Evolutionary conservation across 1,284 basidiomycete species (phyloP).

Genomic region (Pyrrhoderma lamaoense): DNA sequence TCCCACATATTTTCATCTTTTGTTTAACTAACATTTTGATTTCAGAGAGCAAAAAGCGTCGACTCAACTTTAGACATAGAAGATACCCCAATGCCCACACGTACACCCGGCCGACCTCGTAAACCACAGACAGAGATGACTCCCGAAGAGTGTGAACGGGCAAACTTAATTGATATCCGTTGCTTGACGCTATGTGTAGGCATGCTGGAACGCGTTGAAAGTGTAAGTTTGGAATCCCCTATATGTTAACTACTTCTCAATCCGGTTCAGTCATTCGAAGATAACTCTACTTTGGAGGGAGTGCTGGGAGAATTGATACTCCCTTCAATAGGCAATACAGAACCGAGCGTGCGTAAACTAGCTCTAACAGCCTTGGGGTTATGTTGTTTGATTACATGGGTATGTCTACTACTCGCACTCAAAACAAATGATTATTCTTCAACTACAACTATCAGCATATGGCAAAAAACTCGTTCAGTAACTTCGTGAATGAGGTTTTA

Average conservation of each 20-base stretch:
- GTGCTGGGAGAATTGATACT: conserved; percentile 86
- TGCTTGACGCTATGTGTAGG: conserved; percentile 87
- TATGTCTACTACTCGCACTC: conserved; percentile 19
- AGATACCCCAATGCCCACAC: conserved; percentile 27
- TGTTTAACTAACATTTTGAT: conserved; percentile 20
- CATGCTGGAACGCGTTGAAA: conserved; percentile 87
- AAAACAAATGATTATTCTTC: neutral
- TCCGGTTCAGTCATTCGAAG: conserved; percentile 87
- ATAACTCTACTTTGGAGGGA: conserved; percentile 91
- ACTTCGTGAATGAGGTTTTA: conserved; percentile 64
- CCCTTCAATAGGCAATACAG: conserved; percentile 85
- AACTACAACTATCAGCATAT: conserved; percentile 40
- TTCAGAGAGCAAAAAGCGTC: conserved; percentile 17
- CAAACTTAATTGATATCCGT: conserved; percentile 72
- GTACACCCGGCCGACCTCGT: conserved; percentile 27
- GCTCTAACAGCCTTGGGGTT: conserved; percentile 83
- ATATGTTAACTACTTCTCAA: neutral
- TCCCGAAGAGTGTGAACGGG: conserved; percentile 48
- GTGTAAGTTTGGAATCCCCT: conserved; percentile 41
- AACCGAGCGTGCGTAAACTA: conserved; percentile 76
- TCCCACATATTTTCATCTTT: neutral
- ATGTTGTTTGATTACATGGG: conserved; percentile 79
- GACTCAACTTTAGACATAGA: conserved; percentile 32
- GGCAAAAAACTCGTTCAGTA: conserved; percentile 86
- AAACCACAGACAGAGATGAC: conserved; percentile 46